phyloP scores from a whole-genome alignment of 257 asterid species.

The Nicotiana sylvestris region DNA sequence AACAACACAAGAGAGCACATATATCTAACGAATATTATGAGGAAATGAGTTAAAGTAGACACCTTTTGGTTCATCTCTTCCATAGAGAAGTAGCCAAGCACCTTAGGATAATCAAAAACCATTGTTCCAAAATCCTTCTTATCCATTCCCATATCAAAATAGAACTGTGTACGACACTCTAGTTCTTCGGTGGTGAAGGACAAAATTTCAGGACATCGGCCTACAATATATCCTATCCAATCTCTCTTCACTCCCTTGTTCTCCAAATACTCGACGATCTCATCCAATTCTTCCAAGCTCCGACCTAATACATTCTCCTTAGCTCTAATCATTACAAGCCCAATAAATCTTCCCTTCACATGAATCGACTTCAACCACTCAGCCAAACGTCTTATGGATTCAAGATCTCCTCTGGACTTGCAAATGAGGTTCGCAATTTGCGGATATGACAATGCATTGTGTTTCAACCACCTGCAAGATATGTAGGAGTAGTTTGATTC shows the following conservation, averaged over 20 bases:
- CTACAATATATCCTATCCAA: slow-evolving; percentile 84
- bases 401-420: slow-evolving; percentile 63
- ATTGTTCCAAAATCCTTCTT: slow-evolving; percentile 86
- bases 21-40: background rate
- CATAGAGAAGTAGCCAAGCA: slow-evolving; percentile 71
- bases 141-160: slow-evolving; percentile 69
- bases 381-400: slow-evolving; percentile 45
- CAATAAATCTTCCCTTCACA: slow-evolving; percentile 81
- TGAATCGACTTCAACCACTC: slow-evolving; percentile 75
- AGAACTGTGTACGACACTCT: slow-evolving; percentile 52
- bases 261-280: slow-evolving; percentile 55
- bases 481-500: background rate
- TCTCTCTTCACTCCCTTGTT: slow-evolving; percentile 72
- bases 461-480: slow-evolving; percentile 84
- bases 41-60: slow-evolving; percentile 1
- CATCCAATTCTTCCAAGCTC: slow-evolving; percentile 55
- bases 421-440: slow-evolving; percentile 82
- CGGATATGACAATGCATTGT: slow-evolving; percentile 75
- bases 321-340: slow-evolving; percentile 57
- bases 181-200: slow-evolving; percentile 72
- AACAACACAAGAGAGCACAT: background rate
- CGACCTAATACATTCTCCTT: slow-evolving; percentile 50
- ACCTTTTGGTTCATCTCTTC: slow-evolving; percentile 97
- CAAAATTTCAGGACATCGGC: slow-evolving; percentile 79
- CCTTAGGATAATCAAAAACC: slow-evolving; percentile 92